Evolutionary conservation across 2,329 filamentous ascomycete species (phyloP).

Genomic region (Volutella citrinella): DNA sequence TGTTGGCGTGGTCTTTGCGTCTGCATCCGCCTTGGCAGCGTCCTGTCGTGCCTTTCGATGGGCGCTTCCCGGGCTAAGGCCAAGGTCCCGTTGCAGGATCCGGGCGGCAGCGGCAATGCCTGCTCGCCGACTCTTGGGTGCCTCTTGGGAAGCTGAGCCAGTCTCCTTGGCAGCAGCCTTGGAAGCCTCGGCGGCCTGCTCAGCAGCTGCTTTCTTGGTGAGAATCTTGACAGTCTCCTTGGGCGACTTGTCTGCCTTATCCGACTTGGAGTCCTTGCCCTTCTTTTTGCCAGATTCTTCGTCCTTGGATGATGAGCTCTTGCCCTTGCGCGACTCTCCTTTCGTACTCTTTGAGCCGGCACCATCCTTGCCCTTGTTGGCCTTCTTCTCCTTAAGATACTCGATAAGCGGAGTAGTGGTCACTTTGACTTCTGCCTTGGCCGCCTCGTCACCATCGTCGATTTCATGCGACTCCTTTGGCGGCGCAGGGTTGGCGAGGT

Average conservation of each 20-base stretch:
- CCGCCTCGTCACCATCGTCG: constrained; percentile 39
- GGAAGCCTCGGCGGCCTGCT: constrained; percentile 45
- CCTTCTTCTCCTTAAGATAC: constrained; percentile 88
- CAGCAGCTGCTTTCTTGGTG: constrained; percentile 54
- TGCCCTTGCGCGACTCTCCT: constrained; percentile 54
- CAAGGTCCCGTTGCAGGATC: constrained; percentile 64
- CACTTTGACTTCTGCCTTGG: constrained; percentile 56
- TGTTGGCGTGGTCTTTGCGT: constrained; percentile 36
- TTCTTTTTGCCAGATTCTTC: constrained; percentile 62
- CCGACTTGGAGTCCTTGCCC: constrained; percentile 56
- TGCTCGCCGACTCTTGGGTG: constrained; percentile 54
- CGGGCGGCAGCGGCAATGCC: constrained; percentile 63
- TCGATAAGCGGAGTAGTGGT: constrained; percentile 88
- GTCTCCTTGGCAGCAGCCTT: constrained; percentile 39
- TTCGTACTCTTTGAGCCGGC: constrained; percentile 45
- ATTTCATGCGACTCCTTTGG: constrained; percentile 43
- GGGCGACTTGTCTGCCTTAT: constrained; percentile 48
- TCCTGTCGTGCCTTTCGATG: constrained; percentile 59
- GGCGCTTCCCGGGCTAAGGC: constrained; percentile 60
- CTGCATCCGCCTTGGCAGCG: constrained; percentile 53
- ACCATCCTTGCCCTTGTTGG: constrained; percentile 62
- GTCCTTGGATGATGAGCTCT: constrained; percentile 34
- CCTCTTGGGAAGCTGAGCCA: constrained; percentile 30
- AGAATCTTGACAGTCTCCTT: constrained; percentile 63
- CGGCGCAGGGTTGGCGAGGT: constrained; percentile 67